phyloP scores from a whole-genome alignment of 2,329 filamentous ascomycete genomes.

The Colletotrichum theobromicola region DNA sequence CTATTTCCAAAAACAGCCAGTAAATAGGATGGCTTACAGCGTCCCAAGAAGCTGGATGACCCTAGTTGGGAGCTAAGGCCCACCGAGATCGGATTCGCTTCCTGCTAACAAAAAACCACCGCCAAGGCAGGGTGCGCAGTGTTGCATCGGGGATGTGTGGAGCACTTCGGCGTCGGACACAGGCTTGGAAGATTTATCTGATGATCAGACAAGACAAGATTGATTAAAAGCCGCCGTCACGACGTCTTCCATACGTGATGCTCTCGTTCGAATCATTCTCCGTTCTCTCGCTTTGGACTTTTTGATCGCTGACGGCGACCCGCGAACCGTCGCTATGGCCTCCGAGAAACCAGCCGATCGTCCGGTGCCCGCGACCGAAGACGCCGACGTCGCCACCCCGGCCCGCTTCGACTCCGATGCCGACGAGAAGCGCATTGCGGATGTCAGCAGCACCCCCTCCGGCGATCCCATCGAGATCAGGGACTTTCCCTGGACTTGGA shows the following conservation, averaged over 20 bases:
- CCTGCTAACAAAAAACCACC: not conserved
- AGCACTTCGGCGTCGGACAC: not conserved
- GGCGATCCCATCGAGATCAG: not conserved
- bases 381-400: not conserved
- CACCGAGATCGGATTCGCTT: not conserved
- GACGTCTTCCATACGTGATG: fast-evolving
- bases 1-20: not conserved
- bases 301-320: not conserved
- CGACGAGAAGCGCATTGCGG: slow-evolving; percentile 3
- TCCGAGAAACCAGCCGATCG: not conserved
- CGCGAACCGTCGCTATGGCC: not conserved
- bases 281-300: not conserved
- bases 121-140: not conserved
- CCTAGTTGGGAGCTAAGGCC: not conserved
- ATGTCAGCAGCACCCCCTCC: not conserved
- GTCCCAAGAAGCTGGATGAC: not conserved
- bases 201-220: not conserved
- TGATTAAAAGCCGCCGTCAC: not conserved
- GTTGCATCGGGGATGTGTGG: not conserved
- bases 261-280: fast-evolving
- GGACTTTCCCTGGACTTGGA: slow-evolving; percentile 29
- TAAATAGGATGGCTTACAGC: not conserved
- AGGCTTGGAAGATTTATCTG: not conserved
- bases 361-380: not conserved
- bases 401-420: not conserved